phyloP scores from a whole-genome alignment of 2,329 filamentous ascomycete genomes.

The Pyricularia pennisetigena region DNA sequence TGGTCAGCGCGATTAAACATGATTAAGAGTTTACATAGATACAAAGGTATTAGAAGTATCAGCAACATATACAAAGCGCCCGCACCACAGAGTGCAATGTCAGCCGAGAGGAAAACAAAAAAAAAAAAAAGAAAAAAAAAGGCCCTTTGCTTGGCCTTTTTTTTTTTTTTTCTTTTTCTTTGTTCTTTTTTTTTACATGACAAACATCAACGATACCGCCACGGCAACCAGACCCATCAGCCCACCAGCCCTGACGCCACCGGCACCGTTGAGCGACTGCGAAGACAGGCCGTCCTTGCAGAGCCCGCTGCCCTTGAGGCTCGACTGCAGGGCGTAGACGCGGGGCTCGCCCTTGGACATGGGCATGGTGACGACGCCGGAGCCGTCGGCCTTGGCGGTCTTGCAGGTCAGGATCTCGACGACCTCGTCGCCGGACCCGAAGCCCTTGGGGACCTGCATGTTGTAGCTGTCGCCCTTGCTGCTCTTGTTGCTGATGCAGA shows the following conservation, averaged over 20 bases:
- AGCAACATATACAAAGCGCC: not conserved
- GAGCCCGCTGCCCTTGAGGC: constrained; percentile 24
- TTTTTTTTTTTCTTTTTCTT: not conserved
- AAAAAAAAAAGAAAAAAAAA: not conserved
- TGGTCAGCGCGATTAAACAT: not conserved
- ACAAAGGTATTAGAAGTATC: not conserved
- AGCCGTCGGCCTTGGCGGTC: constrained; percentile 20
- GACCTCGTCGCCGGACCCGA: constrained; percentile 12
- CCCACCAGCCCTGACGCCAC: not conserved
- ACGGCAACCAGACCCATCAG: not conserved
- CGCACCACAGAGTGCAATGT: not conserved
- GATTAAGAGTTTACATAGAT: not conserved
- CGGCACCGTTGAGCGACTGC: not conserved
- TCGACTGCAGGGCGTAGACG: constrained; percentile 10
- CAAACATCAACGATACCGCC: not conserved
- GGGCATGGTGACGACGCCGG: constrained; percentile 24
- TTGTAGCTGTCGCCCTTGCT: constrained; percentile 14
- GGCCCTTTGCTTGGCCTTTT: not conserved
- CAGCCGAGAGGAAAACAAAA: not conserved
- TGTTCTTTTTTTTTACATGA: not conserved
- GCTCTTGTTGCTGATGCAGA: constrained; percentile 19
- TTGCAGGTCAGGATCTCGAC: constrained; percentile 15
- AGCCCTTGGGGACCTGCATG: constrained; percentile 14
- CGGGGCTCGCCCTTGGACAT: constrained; percentile 26
- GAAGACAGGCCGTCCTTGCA: not conserved